Conservation (phyloP, 2,329 filamentous ascomycete species). For the Aureobasidium zeae region DNA sequence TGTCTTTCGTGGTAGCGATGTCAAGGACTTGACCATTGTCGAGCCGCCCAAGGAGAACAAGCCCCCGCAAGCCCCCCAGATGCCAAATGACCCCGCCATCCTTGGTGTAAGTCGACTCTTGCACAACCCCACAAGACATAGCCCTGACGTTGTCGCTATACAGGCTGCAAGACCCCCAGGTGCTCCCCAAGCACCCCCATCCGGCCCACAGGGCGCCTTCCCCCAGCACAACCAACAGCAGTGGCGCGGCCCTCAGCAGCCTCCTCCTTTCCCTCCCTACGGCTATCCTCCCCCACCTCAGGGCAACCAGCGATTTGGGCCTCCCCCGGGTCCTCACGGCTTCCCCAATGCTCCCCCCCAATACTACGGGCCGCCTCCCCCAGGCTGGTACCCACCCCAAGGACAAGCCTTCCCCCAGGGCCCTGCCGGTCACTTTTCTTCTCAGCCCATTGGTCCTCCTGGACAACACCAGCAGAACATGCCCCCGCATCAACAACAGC, state of each 20-base stretch:
- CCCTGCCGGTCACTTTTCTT: constrained; percentile 37
- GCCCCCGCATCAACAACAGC: constrained; percentile 17
- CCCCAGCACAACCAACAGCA: constrained; percentile 33
- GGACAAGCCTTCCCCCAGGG: constrained; percentile 50
- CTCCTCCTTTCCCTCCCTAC: constrained; percentile 29
- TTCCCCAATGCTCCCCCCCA: constrained; percentile 47
- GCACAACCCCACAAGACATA: not conserved
- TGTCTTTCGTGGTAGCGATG: constrained; percentile 94
- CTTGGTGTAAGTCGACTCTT: constrained; percentile 68
- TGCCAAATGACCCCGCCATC: constrained; percentile 93
- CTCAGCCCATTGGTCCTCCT: constrained; percentile 45
- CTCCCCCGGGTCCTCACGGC: constrained; percentile 34
- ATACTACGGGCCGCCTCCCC: constrained; percentile 40
- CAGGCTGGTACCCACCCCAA: constrained; percentile 64
- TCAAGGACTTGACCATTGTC: constrained; percentile 94
- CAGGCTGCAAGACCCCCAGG: constrained; percentile 24
- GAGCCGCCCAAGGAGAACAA: constrained; percentile 64
- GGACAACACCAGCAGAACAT: constrained; percentile 33
- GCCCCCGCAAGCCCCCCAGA: constrained; percentile 63
- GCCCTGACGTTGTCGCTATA: constrained; percentile 13
- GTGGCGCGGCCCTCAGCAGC: constrained; percentile 22
- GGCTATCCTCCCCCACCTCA: constrained; percentile 35
- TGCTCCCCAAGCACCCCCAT: constrained; percentile 5
- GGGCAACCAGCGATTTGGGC: constrained; percentile 37
- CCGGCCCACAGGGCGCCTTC: constrained; percentile 20